Conservation (phyloP, 352 stramenopile species). For the Pythium folliculosum region DNA sequence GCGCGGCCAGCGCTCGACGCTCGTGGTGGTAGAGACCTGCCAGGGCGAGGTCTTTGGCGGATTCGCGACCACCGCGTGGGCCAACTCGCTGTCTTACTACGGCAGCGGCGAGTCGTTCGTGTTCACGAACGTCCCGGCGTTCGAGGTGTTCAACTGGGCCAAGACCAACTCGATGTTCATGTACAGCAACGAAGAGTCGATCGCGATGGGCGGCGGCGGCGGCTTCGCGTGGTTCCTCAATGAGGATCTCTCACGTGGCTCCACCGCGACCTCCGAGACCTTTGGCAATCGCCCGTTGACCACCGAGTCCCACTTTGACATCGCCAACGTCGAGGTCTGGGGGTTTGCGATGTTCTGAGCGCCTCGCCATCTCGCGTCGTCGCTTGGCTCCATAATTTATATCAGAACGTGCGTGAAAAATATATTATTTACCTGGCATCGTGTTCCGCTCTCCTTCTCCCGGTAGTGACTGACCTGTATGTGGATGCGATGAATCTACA, state of each 20-base stretch:
- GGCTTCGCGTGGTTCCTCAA: slow-evolving; percentile 74
- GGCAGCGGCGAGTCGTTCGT: slow-evolving; percentile 73
- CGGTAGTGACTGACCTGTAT: not conserved
- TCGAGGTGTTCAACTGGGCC: slow-evolving; percentile 67
- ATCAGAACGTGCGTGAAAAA: slow-evolving; percentile 11
- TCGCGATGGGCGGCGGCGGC: slow-evolving; percentile 75
- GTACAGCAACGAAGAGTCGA: slow-evolving; percentile 64
- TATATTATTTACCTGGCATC: slow-evolving; percentile 18
- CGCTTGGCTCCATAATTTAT: slow-evolving; percentile 27
- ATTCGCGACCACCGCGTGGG: slow-evolving; percentile 53
- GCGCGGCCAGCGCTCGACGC: slow-evolving; percentile 39
- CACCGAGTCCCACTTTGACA: slow-evolving; percentile 51
- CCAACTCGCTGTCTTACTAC: slow-evolving; percentile 59
- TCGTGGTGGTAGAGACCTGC: slow-evolving; percentile 67
- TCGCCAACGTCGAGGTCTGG: slow-evolving; percentile 71
- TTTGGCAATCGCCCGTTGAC: slow-evolving; percentile 66
- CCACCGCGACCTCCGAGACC: slow-evolving; percentile 49
- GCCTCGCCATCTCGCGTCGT: slow-evolving; percentile 6
- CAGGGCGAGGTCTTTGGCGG: slow-evolving; percentile 67
- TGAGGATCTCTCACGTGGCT: slow-evolving; percentile 60
- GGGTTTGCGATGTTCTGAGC: slow-evolving; percentile 61
- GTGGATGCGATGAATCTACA: not conserved
- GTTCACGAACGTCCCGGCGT: slow-evolving; percentile 60
- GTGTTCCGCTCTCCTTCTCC: not conserved
- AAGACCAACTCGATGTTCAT: slow-evolving; percentile 69